phyloP scores from a whole-genome alignment of 768 basidiomycete genomes.

The Rhizopogon roseolus region DNA sequence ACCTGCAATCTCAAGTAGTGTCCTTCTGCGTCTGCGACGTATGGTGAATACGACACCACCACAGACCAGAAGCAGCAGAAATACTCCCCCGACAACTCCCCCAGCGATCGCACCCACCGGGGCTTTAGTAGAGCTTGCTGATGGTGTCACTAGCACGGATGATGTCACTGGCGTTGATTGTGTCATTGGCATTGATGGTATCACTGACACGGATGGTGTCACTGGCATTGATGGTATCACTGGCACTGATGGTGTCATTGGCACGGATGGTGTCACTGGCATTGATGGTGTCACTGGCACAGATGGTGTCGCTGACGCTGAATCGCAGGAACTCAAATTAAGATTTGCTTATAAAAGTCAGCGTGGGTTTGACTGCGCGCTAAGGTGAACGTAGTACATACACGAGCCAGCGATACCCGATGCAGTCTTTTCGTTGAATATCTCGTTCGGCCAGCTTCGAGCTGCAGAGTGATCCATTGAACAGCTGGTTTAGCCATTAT shows the following conservation, averaged over 20 bases:
- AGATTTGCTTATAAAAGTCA: constrained; percentile 7
- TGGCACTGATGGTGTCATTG: too few relatives aligned
- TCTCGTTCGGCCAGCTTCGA: constrained; percentile 12
- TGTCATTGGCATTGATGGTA: too few relatives aligned
- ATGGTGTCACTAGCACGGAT: too few relatives aligned
- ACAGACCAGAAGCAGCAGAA: constrained; percentile 10
- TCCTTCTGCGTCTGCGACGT: constrained; percentile 8
- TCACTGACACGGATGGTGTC: too few relatives aligned
- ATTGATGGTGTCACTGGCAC: not conserved
- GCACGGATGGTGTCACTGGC: too few relatives aligned
- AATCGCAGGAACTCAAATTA: constrained; percentile 12
- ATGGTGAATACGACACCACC: constrained; percentile 7
- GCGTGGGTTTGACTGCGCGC: not conserved
- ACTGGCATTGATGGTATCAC: too few relatives aligned
- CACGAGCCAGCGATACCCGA: constrained; percentile 7
- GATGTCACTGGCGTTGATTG: too few relatives aligned
- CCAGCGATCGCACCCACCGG: constrained; percentile 16
- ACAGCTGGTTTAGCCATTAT: not conserved
- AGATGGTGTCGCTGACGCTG: not conserved
- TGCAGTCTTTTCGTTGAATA: constrained; percentile 15
- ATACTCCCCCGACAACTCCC: constrained; percentile 15
- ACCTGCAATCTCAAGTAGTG: too few relatives aligned
- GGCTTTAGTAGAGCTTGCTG: not conserved
- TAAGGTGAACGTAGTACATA: constrained; percentile 2
- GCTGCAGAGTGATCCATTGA: constrained; percentile 9